Evolutionary conservation across 305 asterid species (phyloP).

Genomic region (Monarda citriodora): DNA sequence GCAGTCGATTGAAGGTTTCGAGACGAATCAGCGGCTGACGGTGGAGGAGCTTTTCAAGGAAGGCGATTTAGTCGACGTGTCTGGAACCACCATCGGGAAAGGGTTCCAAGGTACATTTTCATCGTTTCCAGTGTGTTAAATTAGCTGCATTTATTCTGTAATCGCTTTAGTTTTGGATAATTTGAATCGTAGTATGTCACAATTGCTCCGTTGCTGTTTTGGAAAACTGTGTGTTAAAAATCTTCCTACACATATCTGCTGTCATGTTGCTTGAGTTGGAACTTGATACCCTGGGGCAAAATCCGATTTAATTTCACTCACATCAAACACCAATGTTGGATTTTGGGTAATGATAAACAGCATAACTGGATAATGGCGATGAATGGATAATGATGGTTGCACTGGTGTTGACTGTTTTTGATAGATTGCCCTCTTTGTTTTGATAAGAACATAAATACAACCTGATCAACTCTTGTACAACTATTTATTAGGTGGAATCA

Average conservation of each 20-base stretch:
- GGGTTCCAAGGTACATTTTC: constrained; percentile 85
- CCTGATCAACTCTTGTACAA: constrained; percentile 15
- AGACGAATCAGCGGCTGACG: constrained; percentile 66
- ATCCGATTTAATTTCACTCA: background rate
- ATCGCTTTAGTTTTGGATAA: background rate
- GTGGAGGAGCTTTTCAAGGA: constrained; percentile 74
- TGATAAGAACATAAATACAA: background rate
- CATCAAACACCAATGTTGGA: background rate
- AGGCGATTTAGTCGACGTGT: constrained; percentile 92
- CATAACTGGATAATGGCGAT: background rate
- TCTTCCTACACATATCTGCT: background rate
- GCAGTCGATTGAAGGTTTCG: constrained; percentile 69
- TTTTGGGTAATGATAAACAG: background rate
- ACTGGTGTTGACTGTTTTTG: background rate
- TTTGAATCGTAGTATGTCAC: too few species aligned
- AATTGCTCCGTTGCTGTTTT: background rate
- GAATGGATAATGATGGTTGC: background rate
- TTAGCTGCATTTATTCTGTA: background rate
- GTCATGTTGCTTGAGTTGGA: background rate
- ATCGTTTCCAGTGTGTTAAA: background rate
- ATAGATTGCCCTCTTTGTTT: too few species aligned
- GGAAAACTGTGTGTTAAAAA: background rate
- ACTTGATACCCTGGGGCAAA: background rate
- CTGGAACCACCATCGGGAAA: constrained; percentile 91
- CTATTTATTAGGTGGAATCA: constrained; percentile 75